These are phyloP conservation scores for Fusarium sp. DNA, from an alignment of 2,329 filamentous ascomycete species.

Conservation along the genomic window DNA sequence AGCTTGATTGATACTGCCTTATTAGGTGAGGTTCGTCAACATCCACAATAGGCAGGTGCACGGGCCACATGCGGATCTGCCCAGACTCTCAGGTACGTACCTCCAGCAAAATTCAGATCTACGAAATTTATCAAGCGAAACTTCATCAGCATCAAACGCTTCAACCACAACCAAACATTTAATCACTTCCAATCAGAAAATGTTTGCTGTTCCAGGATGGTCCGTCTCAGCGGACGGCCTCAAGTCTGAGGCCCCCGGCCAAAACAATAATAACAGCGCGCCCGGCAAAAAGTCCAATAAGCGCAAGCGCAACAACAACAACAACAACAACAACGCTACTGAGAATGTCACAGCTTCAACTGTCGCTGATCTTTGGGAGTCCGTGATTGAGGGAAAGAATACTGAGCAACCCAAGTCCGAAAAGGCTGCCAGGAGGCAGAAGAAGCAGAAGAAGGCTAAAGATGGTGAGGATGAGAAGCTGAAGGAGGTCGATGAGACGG, in stretches of 20 bases:
- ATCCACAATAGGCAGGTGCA: slow-evolving; percentile 16
- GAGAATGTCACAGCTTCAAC: slow-evolving; percentile 73
- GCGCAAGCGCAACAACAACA: slow-evolving; percentile 59
- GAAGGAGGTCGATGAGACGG: slow-evolving; percentile 36
- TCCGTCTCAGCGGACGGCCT: slow-evolving; percentile 78
- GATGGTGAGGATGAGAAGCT: slow-evolving; percentile 39
- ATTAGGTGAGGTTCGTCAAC: neutral
- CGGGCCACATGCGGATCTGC: slow-evolving; percentile 3
- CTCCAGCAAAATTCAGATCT: slow-evolving; percentile 22
- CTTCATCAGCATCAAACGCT: slow-evolving; percentile 20
- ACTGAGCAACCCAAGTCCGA: slow-evolving; percentile 40
- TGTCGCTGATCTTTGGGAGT: slow-evolving; percentile 81
- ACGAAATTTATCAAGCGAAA: slow-evolving; percentile 19
- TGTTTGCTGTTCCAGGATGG: slow-evolving; percentile 97
- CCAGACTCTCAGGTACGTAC: slow-evolving; percentile 19
- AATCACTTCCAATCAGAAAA: slow-evolving; percentile 49
- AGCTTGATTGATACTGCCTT: neutral
- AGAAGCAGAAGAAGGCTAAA: slow-evolving; percentile 47
- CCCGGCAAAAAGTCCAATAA: slow-evolving; percentile 65
- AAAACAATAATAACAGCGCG: slow-evolving; percentile 42
- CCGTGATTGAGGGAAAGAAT: slow-evolving; percentile 77
- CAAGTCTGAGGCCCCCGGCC: slow-evolving; percentile 70
- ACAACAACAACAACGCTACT: slow-evolving; percentile 37
- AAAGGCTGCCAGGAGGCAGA: slow-evolving; percentile 50
- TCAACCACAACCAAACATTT: slow-evolving; percentile 12